Evolutionary conservation across 176 grass and related monocot species (phyloP), one percentile per base, ranked within the genome.

Genomic region (Avena eriantha): DNA sequence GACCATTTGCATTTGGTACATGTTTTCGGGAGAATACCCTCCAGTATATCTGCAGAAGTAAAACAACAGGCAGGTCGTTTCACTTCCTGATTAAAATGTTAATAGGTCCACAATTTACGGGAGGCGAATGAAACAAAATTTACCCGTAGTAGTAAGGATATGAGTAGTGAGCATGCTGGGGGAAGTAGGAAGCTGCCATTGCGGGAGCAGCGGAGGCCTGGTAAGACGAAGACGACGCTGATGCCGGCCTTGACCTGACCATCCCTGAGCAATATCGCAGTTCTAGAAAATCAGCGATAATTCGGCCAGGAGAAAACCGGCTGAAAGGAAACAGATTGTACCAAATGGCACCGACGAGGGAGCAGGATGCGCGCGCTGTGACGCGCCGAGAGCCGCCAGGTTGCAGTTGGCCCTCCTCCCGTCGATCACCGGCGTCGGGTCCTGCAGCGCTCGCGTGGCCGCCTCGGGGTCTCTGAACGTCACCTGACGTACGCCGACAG

Each of bases 371-470:
- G 8, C 46, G 15, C 67, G 77, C 48, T 82, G 87, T 21, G 80
- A 69, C 24, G 80, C 61, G 29, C 91, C 88, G 55, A 90, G 69
- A 31, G 82, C 84, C 33, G 91, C 91, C 58, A 93, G 68, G 85
- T 93, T 93, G 85, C 91, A 93, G 76, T 93, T 90, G 57, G 88
- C 85, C 43, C 85, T 58, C 47, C 91, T 82, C 4, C 88, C 91
- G 71, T 93, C 91, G 57, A 93, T 93, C 78, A 90, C 45, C 33
- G 91, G 91, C 64, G 85, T 83, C 24, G 91, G 85, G 77, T 93
- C 91, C 77, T 93, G 88, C 67, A 89, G 81, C 69, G 91, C 91
- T 23, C 81, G 80, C 55, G 76, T 66, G 5, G 91, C 91, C 6
- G 77, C 65, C 15, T 93, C 82, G 0, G 69, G 81, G 60, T 93